Base-by-base conservation (phyloP, 345 rosid genomes). In the Euphorbia pulcherrima region DNA sequence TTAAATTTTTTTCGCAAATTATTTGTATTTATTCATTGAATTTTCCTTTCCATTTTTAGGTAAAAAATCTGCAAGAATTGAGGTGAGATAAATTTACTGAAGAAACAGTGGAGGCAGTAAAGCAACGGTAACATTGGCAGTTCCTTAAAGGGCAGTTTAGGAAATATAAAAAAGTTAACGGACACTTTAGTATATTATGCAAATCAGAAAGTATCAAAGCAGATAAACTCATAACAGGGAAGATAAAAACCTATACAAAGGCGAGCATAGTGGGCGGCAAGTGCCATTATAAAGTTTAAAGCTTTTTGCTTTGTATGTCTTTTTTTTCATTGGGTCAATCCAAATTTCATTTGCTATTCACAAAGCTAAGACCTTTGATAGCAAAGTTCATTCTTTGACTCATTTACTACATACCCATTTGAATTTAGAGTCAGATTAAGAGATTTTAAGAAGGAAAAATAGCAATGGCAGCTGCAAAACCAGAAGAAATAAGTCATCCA, bases 401-500 rank as follows among this genome's bases (percentile, higher is more conserved):
- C 78, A 51, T 64, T 68, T 64, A 26, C 64, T 71, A 60, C 52
- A 57, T 30, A 62, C 75, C 74, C 84, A 53, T 68, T 74, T 68
- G 68, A 59, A 73, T 28, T 61, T 48, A 28, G 39, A 37, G 21
- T 59, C 71, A 14, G 50, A 53, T 13, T 17, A 44, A 10, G 24
- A n/a, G 28, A 46, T 59, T 29, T 70, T 65, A 55, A 9, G 60
- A 27, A 52, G 67, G 35, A 27, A n/a, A 17, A 44, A n/a, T n/a
- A 46, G 75, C 67, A 50, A 89, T 89, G 93, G 97, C 81, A 70
- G 90, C 92, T 75, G 86, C 89, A 30, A 94, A 94, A 71, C 90
- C 86, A 57, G 97, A 94, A 72, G 99, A 94, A 78, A 92, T 91
- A 33, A 80, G 80, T 53, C 96, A 89, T 68, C 90, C 89, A 20